These are phyloP conservation scores for Oryza officinalis DNA, from an alignment of 176 grass and related monocot species.

Conservation along the genomic window DNA sequence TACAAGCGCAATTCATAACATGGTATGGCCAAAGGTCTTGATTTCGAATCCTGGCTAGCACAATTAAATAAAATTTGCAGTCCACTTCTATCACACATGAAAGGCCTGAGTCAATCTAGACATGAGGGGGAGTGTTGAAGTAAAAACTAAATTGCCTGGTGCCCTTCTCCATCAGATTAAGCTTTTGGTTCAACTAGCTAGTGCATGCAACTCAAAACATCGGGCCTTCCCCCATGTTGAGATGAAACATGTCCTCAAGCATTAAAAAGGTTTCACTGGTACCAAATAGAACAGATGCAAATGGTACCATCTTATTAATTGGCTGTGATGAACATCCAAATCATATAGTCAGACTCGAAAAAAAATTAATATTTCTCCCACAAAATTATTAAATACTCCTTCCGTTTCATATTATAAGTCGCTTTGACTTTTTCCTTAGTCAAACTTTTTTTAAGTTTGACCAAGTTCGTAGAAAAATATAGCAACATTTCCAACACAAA, in stretches of 20 bases:
- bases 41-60: not conserved
- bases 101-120: not conserved
- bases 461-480: too few relatives aligned
- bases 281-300: not conserved
- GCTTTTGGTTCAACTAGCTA: not conserved
- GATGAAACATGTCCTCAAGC: conserved; percentile 1
- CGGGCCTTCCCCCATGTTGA: not conserved
- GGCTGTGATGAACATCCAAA: not conserved
- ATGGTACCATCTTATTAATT: not conserved
- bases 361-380: not conserved
- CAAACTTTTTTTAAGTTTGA: too few relatives aligned
- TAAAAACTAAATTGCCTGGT: not conserved
- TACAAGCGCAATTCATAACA: not conserved
- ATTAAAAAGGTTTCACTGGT: not conserved
- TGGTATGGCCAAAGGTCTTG: not conserved
- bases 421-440: too few relatives aligned
- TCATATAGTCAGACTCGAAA: not conserved
- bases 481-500: too few relatives aligned
- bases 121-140: not conserved
- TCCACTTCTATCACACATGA: too few relatives aligned
- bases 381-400: not conserved
- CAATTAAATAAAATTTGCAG: too few relatives aligned
- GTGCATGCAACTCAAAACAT: not conserved
- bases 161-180: not conserved
- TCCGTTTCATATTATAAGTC: too few relatives aligned